phyloP scores from a whole-genome alignment of 768 basidiomycete genomes.

The Krasilnikovozyma curviuscula region DNA sequence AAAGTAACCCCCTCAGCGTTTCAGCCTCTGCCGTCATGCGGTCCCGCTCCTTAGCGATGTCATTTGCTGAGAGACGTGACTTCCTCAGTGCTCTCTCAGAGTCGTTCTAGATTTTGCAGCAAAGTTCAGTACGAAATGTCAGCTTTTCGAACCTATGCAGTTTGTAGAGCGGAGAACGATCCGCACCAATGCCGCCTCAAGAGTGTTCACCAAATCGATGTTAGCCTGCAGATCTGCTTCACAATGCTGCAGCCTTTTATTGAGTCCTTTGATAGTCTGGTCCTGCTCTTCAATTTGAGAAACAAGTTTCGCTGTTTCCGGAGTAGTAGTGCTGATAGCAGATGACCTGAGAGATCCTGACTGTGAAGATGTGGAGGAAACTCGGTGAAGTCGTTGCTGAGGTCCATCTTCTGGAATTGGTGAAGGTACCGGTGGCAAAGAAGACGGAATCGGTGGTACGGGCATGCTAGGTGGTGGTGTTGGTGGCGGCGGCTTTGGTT shows the following conservation, averaged over 20 bases:
- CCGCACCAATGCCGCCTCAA: slow-evolving; percentile 6
- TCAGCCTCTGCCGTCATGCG: slow-evolving; percentile 3
- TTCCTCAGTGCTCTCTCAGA: slow-evolving; percentile 10
- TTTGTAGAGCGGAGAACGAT: background rate
- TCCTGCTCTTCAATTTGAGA: slow-evolving; percentile 68
- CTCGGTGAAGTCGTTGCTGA: background rate
- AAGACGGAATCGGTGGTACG: slow-evolving; percentile 6
- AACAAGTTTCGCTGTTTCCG: slow-evolving; percentile 32
- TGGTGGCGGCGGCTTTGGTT: background rate
- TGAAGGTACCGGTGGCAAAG: background rate
- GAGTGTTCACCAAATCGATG: slow-evolving; percentile 42
- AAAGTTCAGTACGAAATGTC: background rate
- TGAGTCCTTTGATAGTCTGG: slow-evolving; percentile 77
- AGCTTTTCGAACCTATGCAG: background rate
- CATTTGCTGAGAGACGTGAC: slow-evolving; percentile 7
- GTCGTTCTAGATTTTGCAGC: slow-evolving; percentile 11
- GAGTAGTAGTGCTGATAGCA: background rate
- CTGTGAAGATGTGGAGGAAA: too few species aligned
- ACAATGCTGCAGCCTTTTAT: slow-evolving; percentile 82
- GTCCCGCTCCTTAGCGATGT: slow-evolving; percentile 11
- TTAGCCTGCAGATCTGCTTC: slow-evolving; percentile 78
- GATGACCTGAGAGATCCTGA: background rate
- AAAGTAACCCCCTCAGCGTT: slow-evolving; percentile 1
- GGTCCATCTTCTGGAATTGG: background rate
- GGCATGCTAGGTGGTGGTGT: slow-evolving; percentile 4